phyloP scores from a whole-genome alignment of 2,329 filamentous ascomycete species.

The Periconia sp. region DNA sequence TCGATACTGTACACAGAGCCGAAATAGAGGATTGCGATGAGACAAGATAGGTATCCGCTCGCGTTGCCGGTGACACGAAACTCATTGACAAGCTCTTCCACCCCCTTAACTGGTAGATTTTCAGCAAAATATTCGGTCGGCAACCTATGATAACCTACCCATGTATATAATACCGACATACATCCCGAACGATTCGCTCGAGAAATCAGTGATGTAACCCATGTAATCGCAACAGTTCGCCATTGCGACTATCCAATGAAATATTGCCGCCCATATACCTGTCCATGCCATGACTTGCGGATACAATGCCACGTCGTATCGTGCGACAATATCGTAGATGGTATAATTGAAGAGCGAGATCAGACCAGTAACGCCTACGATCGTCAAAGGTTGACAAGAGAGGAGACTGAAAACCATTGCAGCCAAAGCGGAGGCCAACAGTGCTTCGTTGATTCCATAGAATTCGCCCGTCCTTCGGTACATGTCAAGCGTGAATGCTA shows the following conservation, averaged over 20 bases:
- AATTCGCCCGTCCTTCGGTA: conserved; percentile 56
- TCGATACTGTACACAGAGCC: conserved; percentile 54
- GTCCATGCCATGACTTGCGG: conserved; percentile 59
- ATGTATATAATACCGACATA: conserved; percentile 61
- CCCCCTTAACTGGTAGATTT: conserved; percentile 51
- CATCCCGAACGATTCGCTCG: conserved; percentile 55
- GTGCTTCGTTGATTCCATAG: conserved; percentile 59
- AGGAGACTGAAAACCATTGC: conserved; percentile 58
- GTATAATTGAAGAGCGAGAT: conserved; percentile 60
- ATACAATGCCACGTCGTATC: conserved; percentile 54
- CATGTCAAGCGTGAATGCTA: conserved; percentile 63
- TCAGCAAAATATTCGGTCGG: not conserved
- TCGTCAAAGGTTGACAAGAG: conserved; percentile 57
- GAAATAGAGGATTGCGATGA: conserved; percentile 57
- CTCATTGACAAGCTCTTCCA: conserved; percentile 57
- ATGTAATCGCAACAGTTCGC: conserved; percentile 60
- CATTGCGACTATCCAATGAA: conserved; percentile 58
- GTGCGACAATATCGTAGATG: conserved; percentile 58
- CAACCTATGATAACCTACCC: conserved; percentile 34
- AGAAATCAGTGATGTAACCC: conserved; percentile 61
- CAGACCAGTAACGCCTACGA: conserved; percentile 58
- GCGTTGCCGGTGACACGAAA: conserved; percentile 46
- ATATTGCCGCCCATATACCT: conserved; percentile 59
- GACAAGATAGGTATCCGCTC: conserved; percentile 52
- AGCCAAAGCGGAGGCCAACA: conserved; percentile 58